A percentile compares a stretch with the other conserved stretches of the same genome.
Evolutionary conservation across 208 protist species (phyloP).

Genomic region (Novymonas esmeraldas): DNA sequence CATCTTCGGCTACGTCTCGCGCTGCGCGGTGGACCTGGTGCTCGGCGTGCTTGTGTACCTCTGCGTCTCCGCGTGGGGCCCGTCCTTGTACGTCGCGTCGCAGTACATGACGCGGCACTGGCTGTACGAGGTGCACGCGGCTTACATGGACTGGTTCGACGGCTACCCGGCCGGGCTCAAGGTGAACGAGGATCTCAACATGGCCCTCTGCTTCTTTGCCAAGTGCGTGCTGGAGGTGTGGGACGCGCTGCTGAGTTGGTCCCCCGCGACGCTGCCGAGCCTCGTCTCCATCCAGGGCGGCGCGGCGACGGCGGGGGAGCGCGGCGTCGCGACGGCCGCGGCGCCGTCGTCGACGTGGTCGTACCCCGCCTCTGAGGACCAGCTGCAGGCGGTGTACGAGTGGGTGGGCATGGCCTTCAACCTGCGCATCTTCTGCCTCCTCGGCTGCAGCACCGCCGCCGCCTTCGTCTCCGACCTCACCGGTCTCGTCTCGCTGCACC

Average conservation of each 20-base stretch:
- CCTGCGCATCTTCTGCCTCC: constrained; percentile 63
- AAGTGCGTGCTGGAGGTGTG: constrained; percentile 73
- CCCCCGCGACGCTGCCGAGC: constrained; percentile 22
- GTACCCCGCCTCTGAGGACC: constrained; percentile 13
- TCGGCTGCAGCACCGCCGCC: constrained; percentile 78
- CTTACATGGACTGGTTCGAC: constrained; percentile 93
- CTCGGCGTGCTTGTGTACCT: constrained; percentile 59
- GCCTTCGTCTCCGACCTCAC: constrained; percentile 83
- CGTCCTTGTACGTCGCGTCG: constrained; percentile 40
- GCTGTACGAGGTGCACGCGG: constrained; percentile 77
- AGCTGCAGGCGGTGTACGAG: constrained; percentile 42
- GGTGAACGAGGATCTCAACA: constrained; percentile 92
- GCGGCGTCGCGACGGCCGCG: neutral
- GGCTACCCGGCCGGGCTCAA: constrained; percentile 95
- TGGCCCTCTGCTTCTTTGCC: constrained; percentile 82
- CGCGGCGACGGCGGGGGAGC: neutral
- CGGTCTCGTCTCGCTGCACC: constrained; percentile 78
- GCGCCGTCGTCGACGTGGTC: neutral
- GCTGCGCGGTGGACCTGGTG: constrained; percentile 67
- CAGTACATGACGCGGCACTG: constrained; percentile 52
- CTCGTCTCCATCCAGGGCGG: constrained; percentile 21
- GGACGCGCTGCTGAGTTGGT: constrained; percentile 56
- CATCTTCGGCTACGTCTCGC: constrained; percentile 56
- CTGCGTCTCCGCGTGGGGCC: constrained; percentile 49
- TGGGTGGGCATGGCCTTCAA: constrained; percentile 65